These are phyloP conservation scores for Hippophae tibetana DNA, from an alignment of 306 rosid genomes.

Conservation along the genomic window DNA sequence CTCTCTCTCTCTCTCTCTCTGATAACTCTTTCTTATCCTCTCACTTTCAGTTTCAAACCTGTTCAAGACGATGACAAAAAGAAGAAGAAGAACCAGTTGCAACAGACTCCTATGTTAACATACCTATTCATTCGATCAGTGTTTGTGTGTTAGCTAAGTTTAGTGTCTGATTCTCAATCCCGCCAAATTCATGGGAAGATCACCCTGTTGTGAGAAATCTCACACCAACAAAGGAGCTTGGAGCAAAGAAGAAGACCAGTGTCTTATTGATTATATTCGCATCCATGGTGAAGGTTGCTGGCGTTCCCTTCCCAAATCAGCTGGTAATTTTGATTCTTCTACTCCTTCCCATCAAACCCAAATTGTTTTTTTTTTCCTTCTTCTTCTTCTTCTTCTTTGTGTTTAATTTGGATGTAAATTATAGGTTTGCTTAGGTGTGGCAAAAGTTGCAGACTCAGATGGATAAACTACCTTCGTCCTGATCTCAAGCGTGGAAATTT, in stretches of 20 bases:
- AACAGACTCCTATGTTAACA: too few species aligned
- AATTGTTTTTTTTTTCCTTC: too few species aligned
- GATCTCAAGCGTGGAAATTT: slow-evolving; percentile 72
- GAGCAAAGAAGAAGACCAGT: slow-evolving; percentile 73
- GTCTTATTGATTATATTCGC: slow-evolving; percentile 56
- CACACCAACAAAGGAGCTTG: slow-evolving; percentile 73
- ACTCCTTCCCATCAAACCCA: background rate
- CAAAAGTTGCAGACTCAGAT: slow-evolving; percentile 58
- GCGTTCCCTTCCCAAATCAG: slow-evolving; percentile 70
- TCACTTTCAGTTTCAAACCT: background rate
- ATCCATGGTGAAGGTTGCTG: slow-evolving; percentile 69
- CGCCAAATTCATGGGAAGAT: slow-evolving; percentile 38
- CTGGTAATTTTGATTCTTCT: slow-evolving; percentile 23
- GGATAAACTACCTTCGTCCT: slow-evolving; percentile 72
- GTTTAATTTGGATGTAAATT: background rate
- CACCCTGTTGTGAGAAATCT: slow-evolving; percentile 69
- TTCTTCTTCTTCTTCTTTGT: background rate
- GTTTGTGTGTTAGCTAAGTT: too few species aligned
- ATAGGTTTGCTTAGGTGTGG: slow-evolving; percentile 63
- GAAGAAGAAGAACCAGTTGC: too few species aligned
- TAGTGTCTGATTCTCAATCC: too few species aligned
- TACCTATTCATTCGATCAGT: too few species aligned
- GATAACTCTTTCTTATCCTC: background rate
- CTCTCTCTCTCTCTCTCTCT: too few species aligned
- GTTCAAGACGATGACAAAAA: background rate